Evolutionary conservation across 2,329 filamentous ascomycete species (phyloP), one percentile per base, ranked within the genome.

Genomic region (Epichloe sylvatica): DNA sequence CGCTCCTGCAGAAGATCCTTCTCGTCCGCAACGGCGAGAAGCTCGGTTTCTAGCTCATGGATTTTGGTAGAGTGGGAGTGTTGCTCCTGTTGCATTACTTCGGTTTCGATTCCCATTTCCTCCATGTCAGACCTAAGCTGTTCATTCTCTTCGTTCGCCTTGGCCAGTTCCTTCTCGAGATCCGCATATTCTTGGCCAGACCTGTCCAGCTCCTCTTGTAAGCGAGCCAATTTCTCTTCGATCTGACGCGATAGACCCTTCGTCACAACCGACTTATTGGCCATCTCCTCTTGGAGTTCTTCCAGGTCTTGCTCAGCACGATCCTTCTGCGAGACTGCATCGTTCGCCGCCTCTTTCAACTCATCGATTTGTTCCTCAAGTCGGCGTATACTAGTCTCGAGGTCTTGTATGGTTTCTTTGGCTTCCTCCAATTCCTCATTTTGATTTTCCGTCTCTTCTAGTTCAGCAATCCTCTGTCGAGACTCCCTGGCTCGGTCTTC

Each of bases 221-320:
- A 67, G 34, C 79, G 78, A 47, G 71, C 68, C 8, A 80, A 69
- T 63, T 81, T 86, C 56, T 86, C 83, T 58, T 90, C 84, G 17
- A 87, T 74, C 64, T 90, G 84, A 34, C 84, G 77, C 47, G 80
- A 85, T 8, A 87, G 71, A 2, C 83, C 84, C 60, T 85, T 88
- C 12, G 83, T 85, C 48, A 80, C 79, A 37, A 88, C 75, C 0
- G 85, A 90, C 57, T 88, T 89, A 65, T 90, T 83, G 21, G 83
- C 76, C 75, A 89, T 79, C 58, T 89, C 85, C 49, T 86, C 83
- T 53, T 86, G 83, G 23, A 89, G 71, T 58, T 83, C 79, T 56
- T 81, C 74, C 15, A 83, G 67, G 51, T 83, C 74, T 6, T 66
- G 67, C 56, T 81, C 76, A 2, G 79, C 79, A 33, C 74, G 72